These are phyloP conservation scores for Suhomyces kilbournensis DNA, from an alignment of 805 yeast genomes.

Conservation along the genomic window DNA sequence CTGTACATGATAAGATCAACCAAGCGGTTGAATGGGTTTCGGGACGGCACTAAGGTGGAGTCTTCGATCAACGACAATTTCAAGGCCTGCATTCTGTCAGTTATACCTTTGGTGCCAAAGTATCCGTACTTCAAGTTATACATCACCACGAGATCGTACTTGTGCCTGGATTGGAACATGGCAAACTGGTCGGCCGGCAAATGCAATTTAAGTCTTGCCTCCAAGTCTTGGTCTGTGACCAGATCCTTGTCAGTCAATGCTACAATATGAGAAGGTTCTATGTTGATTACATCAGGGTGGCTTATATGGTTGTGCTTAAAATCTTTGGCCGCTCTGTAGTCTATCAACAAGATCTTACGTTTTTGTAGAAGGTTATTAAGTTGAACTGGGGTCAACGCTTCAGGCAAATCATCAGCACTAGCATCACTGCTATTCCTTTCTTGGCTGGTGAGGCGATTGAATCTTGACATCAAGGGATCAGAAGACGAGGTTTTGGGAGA, in stretches of 20 bases:
- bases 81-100: slow-evolving; percentile 34
- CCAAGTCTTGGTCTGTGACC: slow-evolving; percentile 63
- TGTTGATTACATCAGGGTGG: slow-evolving; percentile 57
- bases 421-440: background rate
- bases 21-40: slow-evolving; percentile 58
- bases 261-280: slow-evolving; percentile 55
- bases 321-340: slow-evolving; percentile 60
- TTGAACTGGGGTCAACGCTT: slow-evolving; percentile 18
- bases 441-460: slow-evolving; percentile 14
- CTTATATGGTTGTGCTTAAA: slow-evolving; percentile 64
- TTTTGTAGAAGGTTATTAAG: slow-evolving; percentile 9
- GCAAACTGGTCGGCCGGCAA: slow-evolving; percentile 55
- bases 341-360: slow-evolving; percentile 56
- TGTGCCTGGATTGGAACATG: slow-evolving; percentile 50
- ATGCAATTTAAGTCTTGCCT: slow-evolving; percentile 52
- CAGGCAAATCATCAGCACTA: background rate
- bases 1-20: slow-evolving; percentile 29
- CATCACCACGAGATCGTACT: slow-evolving; percentile 62
- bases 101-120: slow-evolving; percentile 11
- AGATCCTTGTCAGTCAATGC: slow-evolving; percentile 25
- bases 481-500: background rate
- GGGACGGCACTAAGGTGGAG: slow-evolving; percentile 38
- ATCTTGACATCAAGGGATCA: slow-evolving; percentile 27
- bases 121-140: slow-evolving; percentile 51
- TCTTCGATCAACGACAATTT: slow-evolving; percentile 33